Evolutionary conservation across 129 eudicot species (phyloP), one percentile per base, ranked within the genome.

Genomic region (Helichrysum umbraculigerum): DNA sequence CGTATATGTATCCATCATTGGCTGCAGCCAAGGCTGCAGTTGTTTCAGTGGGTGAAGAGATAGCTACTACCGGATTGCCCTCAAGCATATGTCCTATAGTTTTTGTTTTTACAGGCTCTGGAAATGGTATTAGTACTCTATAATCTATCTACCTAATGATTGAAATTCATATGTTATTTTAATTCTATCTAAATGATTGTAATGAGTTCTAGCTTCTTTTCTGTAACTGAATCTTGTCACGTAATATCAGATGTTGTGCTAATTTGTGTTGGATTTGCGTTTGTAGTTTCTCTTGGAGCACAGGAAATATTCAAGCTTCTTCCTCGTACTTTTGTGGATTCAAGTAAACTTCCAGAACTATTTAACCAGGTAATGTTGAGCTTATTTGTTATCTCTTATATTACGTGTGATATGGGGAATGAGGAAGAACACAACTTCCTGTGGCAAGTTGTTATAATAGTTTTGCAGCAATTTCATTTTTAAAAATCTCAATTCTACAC

Each of bases 1-100:
- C 99, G 34, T 95, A 95, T 85, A 91, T 95, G 99, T 95, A 95
- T 85, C 76, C 99, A 74, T 91, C 97, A 58, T 71, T 95, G 77
- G 96, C 99, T 79, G 87, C 92, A 82, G 96, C 99, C 9, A 95
- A 95, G 86, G 91, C 97, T 83, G 97, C 99, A 44, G 84, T 95
- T 68, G 93, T 95, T 76, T 89, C 99, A 5, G 96, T 95, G 66
- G 99, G 90, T 70, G 99, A 94, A 89, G 99, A 94, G 85, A 91
- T 94, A 59, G 89, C 96, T 39, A 89, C 90, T 56, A 80, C 66
- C 17, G 97, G 99, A 75, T 87, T 94, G 75, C 97, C 97, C 39
- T 79, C 92, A 20, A 76, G 79, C 56, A 91, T 94, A 71, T 94
- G 94, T 68, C 99, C 99, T 65, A 78, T 91, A 37, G 94, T 94